Percentiles rank a stretch among this genome's conserved stretches.
Evolutionary conservation across 2,329 filamentous ascomycete genomes (phyloP).

Genomic region (Fusarium heterosporum): DNA sequence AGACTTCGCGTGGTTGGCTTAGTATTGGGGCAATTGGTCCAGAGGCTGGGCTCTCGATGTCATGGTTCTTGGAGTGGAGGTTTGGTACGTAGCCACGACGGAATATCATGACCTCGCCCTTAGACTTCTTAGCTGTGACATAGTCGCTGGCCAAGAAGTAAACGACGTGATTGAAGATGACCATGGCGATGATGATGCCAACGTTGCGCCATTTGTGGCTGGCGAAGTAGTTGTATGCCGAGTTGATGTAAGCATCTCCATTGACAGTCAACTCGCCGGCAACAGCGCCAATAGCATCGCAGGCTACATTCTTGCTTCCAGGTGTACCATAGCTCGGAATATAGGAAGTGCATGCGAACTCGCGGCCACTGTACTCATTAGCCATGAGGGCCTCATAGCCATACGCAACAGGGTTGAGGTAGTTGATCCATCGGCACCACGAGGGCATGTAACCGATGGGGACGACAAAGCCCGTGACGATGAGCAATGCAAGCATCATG

Average conservation of each 20-base stretch:
- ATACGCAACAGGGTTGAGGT: conserved; percentile 82
- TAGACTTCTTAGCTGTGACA: conserved; percentile 75
- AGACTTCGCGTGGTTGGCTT: conserved; percentile 40
- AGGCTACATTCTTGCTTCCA: conserved; percentile 53
- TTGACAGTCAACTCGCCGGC: conserved; percentile 58
- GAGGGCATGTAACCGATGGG: conserved; percentile 76
- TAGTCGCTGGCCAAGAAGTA: conserved; percentile 72
- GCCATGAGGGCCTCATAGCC: conserved; percentile 84
- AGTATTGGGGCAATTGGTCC: conserved; percentile 56
- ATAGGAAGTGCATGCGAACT: conserved; percentile 65
- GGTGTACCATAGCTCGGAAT: conserved; percentile 47
- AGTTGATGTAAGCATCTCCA: conserved; percentile 60
- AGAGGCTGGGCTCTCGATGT: conserved; percentile 63
- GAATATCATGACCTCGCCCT: conserved; percentile 82
- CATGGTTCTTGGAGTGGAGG: conserved; percentile 63
- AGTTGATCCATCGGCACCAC: conserved; percentile 88
- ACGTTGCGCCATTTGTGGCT: conserved; percentile 77
- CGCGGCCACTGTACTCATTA: conserved; percentile 80
- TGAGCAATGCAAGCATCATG: conserved; percentile 61
- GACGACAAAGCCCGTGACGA: conserved; percentile 78
- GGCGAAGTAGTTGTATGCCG: conserved; percentile 64
- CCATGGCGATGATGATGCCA: conserved; percentile 75
- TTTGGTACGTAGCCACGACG: conserved; percentile 74
- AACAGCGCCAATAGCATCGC: conserved; percentile 60
- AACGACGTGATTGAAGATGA: conserved; percentile 67